Evolutionary conservation across 768 basidiomycete genomes (phyloP).

Genomic region (Tricholomella constricta): DNA sequence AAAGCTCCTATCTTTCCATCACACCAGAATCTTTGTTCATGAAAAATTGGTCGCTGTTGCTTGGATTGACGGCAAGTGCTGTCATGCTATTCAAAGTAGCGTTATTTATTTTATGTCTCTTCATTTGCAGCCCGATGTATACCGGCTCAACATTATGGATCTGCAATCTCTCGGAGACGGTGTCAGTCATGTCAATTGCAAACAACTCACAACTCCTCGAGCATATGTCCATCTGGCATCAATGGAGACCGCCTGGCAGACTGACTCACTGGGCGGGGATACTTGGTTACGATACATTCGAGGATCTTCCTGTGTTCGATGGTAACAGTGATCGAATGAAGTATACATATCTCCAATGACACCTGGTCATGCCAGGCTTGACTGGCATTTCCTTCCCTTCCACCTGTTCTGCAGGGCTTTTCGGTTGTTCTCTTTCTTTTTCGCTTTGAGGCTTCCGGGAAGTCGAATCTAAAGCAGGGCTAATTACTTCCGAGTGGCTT

Average conservation of each 20-base stretch:
- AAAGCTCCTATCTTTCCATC: not conserved
- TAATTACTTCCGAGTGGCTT: slow-evolving; percentile 4
- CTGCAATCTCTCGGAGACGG: too few relatives aligned
- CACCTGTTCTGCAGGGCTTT: not conserved
- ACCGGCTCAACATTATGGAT: too few relatives aligned
- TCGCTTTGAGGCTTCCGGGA: slow-evolving; percentile 9
- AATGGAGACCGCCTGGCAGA: not conserved
- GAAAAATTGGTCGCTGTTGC: too few relatives aligned
- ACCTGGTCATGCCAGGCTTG: not conserved
- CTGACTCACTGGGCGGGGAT: not conserved
- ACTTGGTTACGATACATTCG: not conserved
- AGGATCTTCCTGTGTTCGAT: not conserved
- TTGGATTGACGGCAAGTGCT: too few relatives aligned
- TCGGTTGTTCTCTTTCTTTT: not conserved
- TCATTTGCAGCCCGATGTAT: not conserved
- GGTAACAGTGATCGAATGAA: not conserved
- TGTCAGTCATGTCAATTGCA: not conserved
- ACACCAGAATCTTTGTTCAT: too few relatives aligned
- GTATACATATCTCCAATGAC: slow-evolving; percentile 1
- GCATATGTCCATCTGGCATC: not conserved
- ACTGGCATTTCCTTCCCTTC: slow-evolving; percentile 1
- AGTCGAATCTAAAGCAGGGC: slow-evolving; percentile 6
- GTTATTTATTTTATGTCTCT: not conserved
- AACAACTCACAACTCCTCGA: not conserved
- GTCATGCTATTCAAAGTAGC: too few relatives aligned